Conservation (phyloP, 2,329 filamentous ascomycete genomes). For the Paecilomyces fulvus region DNA sequence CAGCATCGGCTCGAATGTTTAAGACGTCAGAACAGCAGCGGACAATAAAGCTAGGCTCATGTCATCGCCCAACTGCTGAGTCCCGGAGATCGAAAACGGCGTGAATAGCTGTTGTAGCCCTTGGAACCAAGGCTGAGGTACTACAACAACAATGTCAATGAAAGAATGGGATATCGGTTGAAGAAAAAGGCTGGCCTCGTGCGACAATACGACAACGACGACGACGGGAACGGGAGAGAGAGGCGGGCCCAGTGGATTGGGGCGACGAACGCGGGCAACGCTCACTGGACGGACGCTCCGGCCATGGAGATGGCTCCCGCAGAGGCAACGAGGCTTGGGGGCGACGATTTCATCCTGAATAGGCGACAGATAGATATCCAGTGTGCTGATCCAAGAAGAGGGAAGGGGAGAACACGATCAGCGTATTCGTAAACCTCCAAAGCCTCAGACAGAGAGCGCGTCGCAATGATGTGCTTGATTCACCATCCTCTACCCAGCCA, state of each 20-base stretch:
- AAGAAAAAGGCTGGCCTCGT: background rate
- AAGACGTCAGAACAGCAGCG: background rate
- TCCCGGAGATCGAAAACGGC: background rate
- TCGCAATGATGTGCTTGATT: background rate
- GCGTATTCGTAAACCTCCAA: background rate
- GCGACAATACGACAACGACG: background rate
- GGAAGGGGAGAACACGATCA: background rate
- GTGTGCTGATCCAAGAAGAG: background rate
- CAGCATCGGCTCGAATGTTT: background rate
- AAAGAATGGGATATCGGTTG: background rate
- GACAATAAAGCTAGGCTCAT: background rate
- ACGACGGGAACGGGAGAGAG: background rate
- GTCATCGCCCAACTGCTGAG: background rate
- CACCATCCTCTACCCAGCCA: background rate
- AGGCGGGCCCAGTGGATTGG: background rate
- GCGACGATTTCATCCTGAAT: background rate
- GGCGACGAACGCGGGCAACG: background rate
- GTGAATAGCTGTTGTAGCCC: background rate
- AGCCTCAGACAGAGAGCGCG: background rate
- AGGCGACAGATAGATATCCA: background rate
- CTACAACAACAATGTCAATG: background rate
- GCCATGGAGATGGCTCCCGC: background rate
- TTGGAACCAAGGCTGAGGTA: background rate
- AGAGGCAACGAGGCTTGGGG: background rate
- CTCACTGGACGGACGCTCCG: background rate